Evolutionary conservation across 495 filamentous ascomycete genomes (phyloP).

Genomic region (Podospora appendiculata): DNA sequence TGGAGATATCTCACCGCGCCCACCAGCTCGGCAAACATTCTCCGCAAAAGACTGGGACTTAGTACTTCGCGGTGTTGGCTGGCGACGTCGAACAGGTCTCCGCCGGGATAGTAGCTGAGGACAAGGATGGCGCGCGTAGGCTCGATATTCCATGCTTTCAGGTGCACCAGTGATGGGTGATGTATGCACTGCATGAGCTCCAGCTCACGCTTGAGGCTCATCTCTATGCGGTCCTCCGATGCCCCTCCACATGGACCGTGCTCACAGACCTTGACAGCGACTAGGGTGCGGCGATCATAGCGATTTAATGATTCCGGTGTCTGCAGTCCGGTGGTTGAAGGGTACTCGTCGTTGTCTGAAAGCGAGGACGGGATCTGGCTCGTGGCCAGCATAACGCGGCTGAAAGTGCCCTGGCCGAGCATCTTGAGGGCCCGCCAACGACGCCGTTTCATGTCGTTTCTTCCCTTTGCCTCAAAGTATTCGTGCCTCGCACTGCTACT

Average conservation of each 20-base stretch:
- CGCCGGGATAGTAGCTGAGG: conserved; percentile 85
- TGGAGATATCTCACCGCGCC: conserved; percentile 82
- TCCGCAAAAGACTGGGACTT: conserved; percentile 60
- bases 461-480: conserved; percentile 55
- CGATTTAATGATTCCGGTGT: conserved; percentile 14
- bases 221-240: conserved; percentile 78
- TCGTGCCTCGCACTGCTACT: conserved; percentile 36
- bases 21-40: conserved; percentile 86
- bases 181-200: conserved; percentile 82
- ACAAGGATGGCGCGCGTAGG: conserved; percentile 74
- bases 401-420: conserved; percentile 92
- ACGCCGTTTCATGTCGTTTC: conserved; percentile 47
- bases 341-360: conserved; percentile 34
- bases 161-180: conserved; percentile 81
- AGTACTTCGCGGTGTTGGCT: conserved; percentile 57
- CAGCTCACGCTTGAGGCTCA: conserved; percentile 86
- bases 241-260: conserved; percentile 89
- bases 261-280: conserved; percentile 92
- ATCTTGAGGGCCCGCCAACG: conserved; percentile 70
- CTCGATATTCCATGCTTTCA: conserved; percentile 82
- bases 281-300: conserved; percentile 50
- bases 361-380: conserved; percentile 32
- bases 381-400: conserved; percentile 83
- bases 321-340: conserved; percentile 3
- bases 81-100: conserved; percentile 90